Conservation (phyloP, 352 stramenopile genomes). For the Phytophthora colocasiae region DNA sequence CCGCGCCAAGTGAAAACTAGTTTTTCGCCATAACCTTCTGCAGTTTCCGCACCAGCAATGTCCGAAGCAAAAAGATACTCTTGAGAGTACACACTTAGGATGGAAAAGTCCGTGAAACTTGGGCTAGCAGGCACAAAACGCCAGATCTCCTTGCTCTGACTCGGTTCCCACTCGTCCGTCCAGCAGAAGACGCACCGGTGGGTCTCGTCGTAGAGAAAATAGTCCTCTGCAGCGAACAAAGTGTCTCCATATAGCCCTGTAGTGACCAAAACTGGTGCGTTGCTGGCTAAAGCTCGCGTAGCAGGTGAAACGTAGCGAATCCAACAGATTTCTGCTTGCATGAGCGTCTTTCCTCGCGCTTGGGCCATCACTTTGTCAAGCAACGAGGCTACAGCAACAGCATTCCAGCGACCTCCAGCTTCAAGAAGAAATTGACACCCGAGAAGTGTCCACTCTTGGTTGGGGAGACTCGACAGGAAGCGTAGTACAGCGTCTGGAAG, state of each 20-base stretch:
- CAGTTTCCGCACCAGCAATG: slow-evolving; percentile 14
- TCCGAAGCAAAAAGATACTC: slow-evolving; percentile 30
- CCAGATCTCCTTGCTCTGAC: slow-evolving; percentile 50
- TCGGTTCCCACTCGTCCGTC: slow-evolving; percentile 35
- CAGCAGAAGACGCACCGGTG: slow-evolving; percentile 54
- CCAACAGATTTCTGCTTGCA: slow-evolving; percentile 33
- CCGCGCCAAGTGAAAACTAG: slow-evolving; percentile 25
- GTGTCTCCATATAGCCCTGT: slow-evolving; percentile 28
- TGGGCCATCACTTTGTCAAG: slow-evolving; percentile 36
- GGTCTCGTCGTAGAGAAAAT: slow-evolving; percentile 40
- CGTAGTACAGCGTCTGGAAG: slow-evolving; percentile 17
- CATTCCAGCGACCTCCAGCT: slow-evolving; percentile 25
- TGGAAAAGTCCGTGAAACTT: slow-evolving; percentile 32
- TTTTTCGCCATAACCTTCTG: slow-evolving; percentile 19
- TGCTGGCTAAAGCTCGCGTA: slow-evolving; percentile 43
- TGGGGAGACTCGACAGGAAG: slow-evolving; percentile 22
- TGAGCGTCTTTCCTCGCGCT: slow-evolving; percentile 19
- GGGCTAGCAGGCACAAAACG: slow-evolving; percentile 22
- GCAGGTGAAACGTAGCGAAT: slow-evolving; percentile 34
- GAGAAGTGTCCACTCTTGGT: slow-evolving; percentile 29
- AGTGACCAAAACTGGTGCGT: slow-evolving; percentile 34
- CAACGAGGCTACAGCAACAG: slow-evolving; percentile 27
- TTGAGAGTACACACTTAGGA: slow-evolving; percentile 26
- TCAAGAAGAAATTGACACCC: slow-evolving; percentile 29
- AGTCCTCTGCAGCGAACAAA: slow-evolving; percentile 37